These are phyloP conservation scores for Auricularia cornea DNA, from an alignment of 768 basidiomycete genomes.

Conservation along the genomic window DNA sequence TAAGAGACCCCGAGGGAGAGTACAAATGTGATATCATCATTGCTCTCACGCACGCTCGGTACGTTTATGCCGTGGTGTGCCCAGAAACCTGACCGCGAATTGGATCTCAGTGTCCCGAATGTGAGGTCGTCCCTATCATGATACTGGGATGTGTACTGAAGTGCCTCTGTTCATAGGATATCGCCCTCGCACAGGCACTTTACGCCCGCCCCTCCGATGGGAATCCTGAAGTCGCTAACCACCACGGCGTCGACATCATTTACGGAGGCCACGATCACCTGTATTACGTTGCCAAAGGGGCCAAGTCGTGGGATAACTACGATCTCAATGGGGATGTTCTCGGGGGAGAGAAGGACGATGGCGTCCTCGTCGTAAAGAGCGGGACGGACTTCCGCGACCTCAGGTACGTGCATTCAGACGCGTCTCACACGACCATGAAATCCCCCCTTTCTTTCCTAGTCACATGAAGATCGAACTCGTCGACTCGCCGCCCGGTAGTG, in stretches of 20 bases:
- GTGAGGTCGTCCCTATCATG: not conserved
- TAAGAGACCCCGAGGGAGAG: slow-evolving; percentile 63
- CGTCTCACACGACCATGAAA: not conserved
- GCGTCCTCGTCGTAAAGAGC: slow-evolving; percentile 71
- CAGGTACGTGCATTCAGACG: slow-evolving; percentile 23
- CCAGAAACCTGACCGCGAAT: not conserved
- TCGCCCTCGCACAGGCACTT: slow-evolving; percentile 58
- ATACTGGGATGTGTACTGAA: not conserved
- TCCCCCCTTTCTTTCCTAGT: no score
- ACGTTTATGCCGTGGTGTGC: slow-evolving; percentile 8
- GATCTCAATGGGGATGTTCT: slow-evolving; percentile 43
- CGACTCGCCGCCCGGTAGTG: slow-evolving; percentile 49
- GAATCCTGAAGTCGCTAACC: slow-evolving; percentile 36
- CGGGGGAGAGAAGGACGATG: slow-evolving; percentile 65
- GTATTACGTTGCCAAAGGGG: slow-evolving; percentile 64
- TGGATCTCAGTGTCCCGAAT: not conserved
- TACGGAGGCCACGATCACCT: slow-evolving; percentile 88
- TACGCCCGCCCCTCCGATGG: slow-evolving; percentile 49
- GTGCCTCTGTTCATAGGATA: slow-evolving; percentile 40
- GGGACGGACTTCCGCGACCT: slow-evolving; percentile 87
- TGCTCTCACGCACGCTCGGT: slow-evolving; percentile 80
- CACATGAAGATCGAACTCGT: slow-evolving; percentile 59
- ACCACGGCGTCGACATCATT: slow-evolving; percentile 75
- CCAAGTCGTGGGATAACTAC: slow-evolving; percentile 57
- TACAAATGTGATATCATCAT: slow-evolving; percentile 74